phyloP scores from a whole-genome alignment of 371 early-diverging fungal genomes.

The Rhizopus stolonifer region DNA sequence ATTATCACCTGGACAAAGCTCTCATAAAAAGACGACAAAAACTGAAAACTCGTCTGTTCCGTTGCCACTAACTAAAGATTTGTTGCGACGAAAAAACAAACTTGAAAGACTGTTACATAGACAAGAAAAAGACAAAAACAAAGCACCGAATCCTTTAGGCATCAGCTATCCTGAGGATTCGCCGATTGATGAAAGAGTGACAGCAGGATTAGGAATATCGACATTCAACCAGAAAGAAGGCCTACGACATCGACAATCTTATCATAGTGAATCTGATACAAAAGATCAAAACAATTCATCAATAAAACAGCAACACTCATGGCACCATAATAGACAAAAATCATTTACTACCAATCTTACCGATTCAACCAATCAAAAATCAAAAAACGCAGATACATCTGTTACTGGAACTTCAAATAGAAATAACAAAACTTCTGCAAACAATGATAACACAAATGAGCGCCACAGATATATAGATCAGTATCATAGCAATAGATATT shows the following conservation, averaged over 20 bases:
- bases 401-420: constrained; percentile 27
- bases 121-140: constrained; percentile 13
- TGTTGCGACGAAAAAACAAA: constrained; percentile 42
- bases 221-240: constrained; percentile 2
- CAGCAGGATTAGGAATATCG: constrained; percentile 38
- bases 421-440: constrained; percentile 19
- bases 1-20: constrained; percentile 11
- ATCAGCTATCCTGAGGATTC: constrained; percentile 1
- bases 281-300: neutral
- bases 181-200: constrained; percentile 35
- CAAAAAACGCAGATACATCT: constrained; percentile 8
- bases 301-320: constrained; percentile 6
- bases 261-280: constrained; percentile 20
- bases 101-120: constrained; percentile 32
- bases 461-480: constrained; percentile 21
- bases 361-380: constrained; percentile 1
- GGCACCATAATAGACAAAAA: constrained; percentile 20
- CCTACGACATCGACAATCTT: constrained; percentile 12
- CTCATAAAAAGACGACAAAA: neutral
- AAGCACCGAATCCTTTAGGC: neutral
- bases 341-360: constrained; percentile 6
- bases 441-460: neutral
- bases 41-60: constrained; percentile 9
- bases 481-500: neutral
- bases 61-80: constrained; percentile 48